Evolutionary conservation across 768 basidiomycete species (phyloP).

Genomic region (Pulveroboletus ravenelii): DNA sequence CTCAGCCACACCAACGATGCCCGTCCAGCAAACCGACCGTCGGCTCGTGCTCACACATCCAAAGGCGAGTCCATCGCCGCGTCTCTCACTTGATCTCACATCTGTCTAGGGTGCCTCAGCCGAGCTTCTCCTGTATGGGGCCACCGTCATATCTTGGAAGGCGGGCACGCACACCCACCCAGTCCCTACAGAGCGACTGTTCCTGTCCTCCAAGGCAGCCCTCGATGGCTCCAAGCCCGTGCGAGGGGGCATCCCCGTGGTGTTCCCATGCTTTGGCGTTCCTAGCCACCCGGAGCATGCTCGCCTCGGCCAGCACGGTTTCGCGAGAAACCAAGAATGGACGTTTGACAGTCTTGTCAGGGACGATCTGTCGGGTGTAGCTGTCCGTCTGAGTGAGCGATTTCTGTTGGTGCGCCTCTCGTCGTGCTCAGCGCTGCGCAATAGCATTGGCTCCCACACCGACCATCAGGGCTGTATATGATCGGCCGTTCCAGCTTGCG

Average conservation of each 20-base stretch:
- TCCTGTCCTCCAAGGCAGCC: constrained; percentile 73
- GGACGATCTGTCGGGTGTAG: constrained; percentile 68
- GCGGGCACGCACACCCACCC: constrained; percentile 35
- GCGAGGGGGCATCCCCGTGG: constrained; percentile 52
- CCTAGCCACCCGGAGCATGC: constrained; percentile 70
- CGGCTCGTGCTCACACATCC: constrained; percentile 55
- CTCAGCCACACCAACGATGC: constrained; percentile 40
- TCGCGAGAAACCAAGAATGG: constrained; percentile 80
- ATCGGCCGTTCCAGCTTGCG: constrained; percentile 61
- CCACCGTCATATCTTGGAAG: constrained; percentile 87
- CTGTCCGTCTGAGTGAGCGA: constrained; percentile 69
- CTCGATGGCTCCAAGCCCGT: constrained; percentile 80
- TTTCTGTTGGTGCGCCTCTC: not conserved
- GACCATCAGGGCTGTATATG: constrained; percentile 54
- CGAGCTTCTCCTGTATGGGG: constrained; percentile 74
- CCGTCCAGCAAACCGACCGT: constrained; percentile 42
- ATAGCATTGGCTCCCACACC: constrained; percentile 62
- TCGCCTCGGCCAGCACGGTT: constrained; percentile 82
- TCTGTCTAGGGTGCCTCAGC: constrained; percentile 54
- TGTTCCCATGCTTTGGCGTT: constrained; percentile 88
- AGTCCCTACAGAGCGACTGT: constrained; percentile 61
- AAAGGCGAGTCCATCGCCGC: constrained; percentile 38
- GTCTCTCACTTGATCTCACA: not conserved
- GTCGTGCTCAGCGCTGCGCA: constrained; percentile 1
- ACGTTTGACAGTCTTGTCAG: constrained; percentile 53